Evolutionary conservation across 225 moss, liverwort and hornwort genomes (phyloP).

Genomic region (Bryum argenteum): DNA sequence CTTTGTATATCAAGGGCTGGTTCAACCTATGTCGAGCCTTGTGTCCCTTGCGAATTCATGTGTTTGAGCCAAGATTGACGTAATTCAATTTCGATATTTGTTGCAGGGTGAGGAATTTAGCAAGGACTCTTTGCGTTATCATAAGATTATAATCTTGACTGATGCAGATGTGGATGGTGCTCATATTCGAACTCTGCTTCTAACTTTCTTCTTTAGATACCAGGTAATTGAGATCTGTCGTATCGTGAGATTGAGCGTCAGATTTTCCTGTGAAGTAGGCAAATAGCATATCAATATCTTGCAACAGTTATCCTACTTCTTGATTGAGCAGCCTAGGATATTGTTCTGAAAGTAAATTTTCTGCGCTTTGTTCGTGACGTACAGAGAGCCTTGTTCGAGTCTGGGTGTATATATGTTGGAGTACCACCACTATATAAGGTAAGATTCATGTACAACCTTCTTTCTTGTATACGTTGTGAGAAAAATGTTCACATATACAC

Average conservation of each 20-base stretch:
- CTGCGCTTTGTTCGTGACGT: constrained; percentile 8
- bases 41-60: background rate
- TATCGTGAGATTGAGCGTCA: constrained; percentile 12
- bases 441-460: constrained; percentile 16
- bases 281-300: background rate
- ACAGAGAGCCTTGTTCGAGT: constrained; percentile 88
- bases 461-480: constrained; percentile 4
- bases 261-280: background rate
- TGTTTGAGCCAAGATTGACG: background rate
- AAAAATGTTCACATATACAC: background rate
- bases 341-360: too few relatives aligned
- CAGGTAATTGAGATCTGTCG: constrained; percentile 52
- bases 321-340: background rate
- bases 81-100: constrained; percentile 24
- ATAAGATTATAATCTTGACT: constrained; percentile 95
- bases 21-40: too few relatives aligned
- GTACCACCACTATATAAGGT: constrained; percentile 97
- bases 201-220: constrained; percentile 95
- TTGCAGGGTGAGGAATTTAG: constrained; percentile 94
- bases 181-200: constrained; percentile 93
- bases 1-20: too few relatives aligned
- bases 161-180: constrained; percentile 99
- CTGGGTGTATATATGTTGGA: constrained; percentile 88
- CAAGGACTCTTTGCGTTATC: constrained; percentile 85
- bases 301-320: background rate